These are phyloP conservation scores for Penicillium digitatum DNA, from an alignment of 2,329 filamentous ascomycete genomes.

Conservation along the genomic window DNA sequence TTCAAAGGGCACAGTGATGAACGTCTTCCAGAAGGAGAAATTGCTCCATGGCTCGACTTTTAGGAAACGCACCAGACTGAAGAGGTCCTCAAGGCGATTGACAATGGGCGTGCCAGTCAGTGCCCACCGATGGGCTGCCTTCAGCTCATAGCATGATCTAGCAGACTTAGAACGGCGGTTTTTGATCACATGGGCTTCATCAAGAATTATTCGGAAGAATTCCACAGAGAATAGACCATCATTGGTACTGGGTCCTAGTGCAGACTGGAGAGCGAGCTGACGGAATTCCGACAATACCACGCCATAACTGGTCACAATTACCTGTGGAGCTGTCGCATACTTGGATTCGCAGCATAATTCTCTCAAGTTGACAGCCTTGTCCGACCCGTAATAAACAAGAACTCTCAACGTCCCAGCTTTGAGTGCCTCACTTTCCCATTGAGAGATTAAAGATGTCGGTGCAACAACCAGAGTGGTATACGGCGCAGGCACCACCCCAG, in stretches of 20 bases:
- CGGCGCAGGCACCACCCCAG: conserved; percentile 64
- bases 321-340: conserved; percentile 70
- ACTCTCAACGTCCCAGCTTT: conserved; percentile 81
- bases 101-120: conserved; percentile 95
- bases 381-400: conserved; percentile 86
- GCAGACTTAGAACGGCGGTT: conserved; percentile 86
- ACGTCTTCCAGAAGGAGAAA: conserved; percentile 98
- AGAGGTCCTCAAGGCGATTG: conserved; percentile 90
- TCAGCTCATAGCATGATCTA: conserved; percentile 87
- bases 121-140: conserved; percentile 82
- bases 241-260: conserved; percentile 63
- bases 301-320: conserved; percentile 94
- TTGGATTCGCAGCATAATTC: conserved; percentile 73
- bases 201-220: conserved; percentile 92
- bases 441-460: conserved; percentile 90
- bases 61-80: conserved; percentile 86
- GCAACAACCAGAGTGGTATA: conserved; percentile 93
- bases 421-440: conserved; percentile 94
- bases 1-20: conserved; percentile 96
- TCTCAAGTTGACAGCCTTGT: conserved; percentile 75
- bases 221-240: conserved; percentile 83
- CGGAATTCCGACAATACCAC: conserved; percentile 85
- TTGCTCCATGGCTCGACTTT: conserved; percentile 97
- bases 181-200: conserved; percentile 94
- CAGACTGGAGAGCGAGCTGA: conserved; percentile 56